Evolutionary conservation across 2,329 filamentous ascomycete genomes (phyloP), one percentile per base, ranked within the genome.

Genomic region (Cadophora gregata): DNA sequence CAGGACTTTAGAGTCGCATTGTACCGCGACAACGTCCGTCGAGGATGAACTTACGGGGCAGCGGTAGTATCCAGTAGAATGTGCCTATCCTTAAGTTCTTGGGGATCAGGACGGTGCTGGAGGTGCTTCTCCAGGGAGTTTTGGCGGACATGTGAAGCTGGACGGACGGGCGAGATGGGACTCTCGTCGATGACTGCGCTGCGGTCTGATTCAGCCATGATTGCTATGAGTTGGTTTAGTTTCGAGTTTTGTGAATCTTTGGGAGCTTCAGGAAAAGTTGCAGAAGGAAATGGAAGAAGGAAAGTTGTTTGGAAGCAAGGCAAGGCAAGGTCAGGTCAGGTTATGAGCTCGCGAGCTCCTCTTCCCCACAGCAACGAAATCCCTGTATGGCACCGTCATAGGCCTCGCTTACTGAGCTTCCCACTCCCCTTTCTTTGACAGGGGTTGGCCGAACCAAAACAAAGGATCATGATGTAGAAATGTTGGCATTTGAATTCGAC

Each of bases 61-160:
- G 87, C 86, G 73, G 82, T 88, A 2, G 87, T 90, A 73, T 90
- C 86, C 4, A 90, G 82, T 61, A 92, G 78, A 69, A 92, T 92
- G 75, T 91, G 86, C 69, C 87, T 81, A 71, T 90, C 85, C 79
- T 90, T 91, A 68, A 92, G 80, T 68, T 91, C 89, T 76, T 90
- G 82, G 16, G 79, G 75, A 59, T 84, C 87, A 27, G 91, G 91
- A 48, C 93, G 90, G 73, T 89, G 87, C 77, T 89, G 86, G 63
- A 93, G 83, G 75, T 92, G 88, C 74, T 89, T 88, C 79, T 92
- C 90, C 14, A 93, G 84, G 4, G 90, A 93, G 81, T 92, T 89
- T 77, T 86, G 87, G 73, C 87, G 84, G 50, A 77, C 81, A 27
- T 79, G 76, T 62, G 77, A 73, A 61, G 84, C 56, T n/a, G 69